Conservation (phyloP, 495 filamentous ascomycete species). For the Pyronema domesticum region DNA sequence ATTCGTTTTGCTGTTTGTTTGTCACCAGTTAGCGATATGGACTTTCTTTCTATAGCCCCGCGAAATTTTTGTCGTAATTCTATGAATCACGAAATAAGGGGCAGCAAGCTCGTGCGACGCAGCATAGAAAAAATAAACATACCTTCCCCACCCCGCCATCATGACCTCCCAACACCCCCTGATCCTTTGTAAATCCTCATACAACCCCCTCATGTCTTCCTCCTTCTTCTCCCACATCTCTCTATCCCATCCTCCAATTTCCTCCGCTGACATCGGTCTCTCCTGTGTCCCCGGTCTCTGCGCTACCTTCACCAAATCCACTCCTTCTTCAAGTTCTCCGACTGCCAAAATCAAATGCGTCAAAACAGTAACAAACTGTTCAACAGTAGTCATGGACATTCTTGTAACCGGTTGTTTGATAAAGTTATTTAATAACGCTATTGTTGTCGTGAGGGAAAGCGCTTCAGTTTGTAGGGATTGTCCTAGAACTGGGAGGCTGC, state of each 20-base stretch:
- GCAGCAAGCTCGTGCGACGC: too few species aligned
- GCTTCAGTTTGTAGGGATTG: background rate
- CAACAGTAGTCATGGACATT: conserved; percentile 4
- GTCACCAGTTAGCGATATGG: too few species aligned
- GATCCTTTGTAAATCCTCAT: background rate
- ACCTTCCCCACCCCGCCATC: too few species aligned
- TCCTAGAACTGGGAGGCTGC: background rate
- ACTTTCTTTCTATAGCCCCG: too few species aligned
- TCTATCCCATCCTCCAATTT: background rate
- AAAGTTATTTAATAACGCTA: background rate
- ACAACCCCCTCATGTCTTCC: background rate
- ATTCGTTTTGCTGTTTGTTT: too few species aligned
- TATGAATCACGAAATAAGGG: too few species aligned
- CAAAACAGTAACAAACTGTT: conserved; percentile 1
- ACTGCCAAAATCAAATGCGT: conserved; percentile 3
- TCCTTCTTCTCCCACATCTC: background rate
- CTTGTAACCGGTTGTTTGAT: background rate
- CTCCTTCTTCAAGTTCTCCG: conserved; percentile 3
- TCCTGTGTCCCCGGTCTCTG: too few species aligned
- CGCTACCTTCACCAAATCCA: background rate
- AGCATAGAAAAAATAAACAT: too few species aligned
- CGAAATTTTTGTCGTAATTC: too few species aligned
- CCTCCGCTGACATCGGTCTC: too few species aligned
- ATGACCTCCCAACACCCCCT: too few species aligned
- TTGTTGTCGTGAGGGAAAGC: background rate